These are phyloP conservation scores for Tritrichomonas musculus DNA, from an alignment of 208 protist genomes.

Conservation along the genomic window DNA sequence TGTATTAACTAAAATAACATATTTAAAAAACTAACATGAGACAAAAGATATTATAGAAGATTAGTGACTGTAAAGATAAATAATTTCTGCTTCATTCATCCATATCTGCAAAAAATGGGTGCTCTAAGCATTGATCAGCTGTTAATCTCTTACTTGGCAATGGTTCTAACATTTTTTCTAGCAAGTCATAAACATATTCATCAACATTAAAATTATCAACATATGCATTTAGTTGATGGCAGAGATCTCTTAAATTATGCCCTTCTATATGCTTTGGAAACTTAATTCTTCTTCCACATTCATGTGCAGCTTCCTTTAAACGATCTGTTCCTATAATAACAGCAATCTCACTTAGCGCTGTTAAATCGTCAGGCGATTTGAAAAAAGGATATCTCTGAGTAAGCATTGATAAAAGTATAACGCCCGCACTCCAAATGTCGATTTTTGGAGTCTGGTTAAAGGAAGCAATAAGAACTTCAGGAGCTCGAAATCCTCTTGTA, in stretches of 20 bases:
- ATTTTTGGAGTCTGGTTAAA: slow-evolving; percentile 36
- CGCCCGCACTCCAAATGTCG: slow-evolving; percentile 41
- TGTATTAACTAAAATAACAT: no score
- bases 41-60: no score
- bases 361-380: slow-evolving; percentile 38
- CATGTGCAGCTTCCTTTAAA: neutral
- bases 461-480: slow-evolving; percentile 36
- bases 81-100: no score
- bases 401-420: slow-evolving; percentile 37
- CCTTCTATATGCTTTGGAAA: neutral
- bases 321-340: neutral
- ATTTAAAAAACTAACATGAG: no score
- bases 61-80: no score
- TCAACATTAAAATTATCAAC: neutral
- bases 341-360: slow-evolving; percentile 31
- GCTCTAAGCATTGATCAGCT: neutral
- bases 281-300: neutral
- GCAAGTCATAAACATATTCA: neutral
- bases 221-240: neutral
- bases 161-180: neutral
- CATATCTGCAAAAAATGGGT: neutral
- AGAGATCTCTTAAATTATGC: neutral
- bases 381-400: slow-evolving; percentile 42
- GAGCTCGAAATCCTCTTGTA: slow-evolving; percentile 37
- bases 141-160: neutral